Evolutionary conservation across 148 eudicot genomes (phyloP).

Genomic region (Cornus kousa): DNA sequence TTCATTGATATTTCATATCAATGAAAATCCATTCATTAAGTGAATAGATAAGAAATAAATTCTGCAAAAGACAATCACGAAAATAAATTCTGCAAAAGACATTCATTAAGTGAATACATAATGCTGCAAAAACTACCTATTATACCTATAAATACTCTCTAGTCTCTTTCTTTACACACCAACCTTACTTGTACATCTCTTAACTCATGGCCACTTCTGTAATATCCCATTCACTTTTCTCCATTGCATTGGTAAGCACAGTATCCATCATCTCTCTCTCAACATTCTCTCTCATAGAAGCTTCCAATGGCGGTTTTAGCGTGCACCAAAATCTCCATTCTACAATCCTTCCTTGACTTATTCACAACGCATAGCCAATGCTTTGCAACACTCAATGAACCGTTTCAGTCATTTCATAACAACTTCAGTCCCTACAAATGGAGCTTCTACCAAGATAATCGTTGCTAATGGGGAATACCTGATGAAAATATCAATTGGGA

Average conservation of each 20-base stretch:
- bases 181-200: background rate
- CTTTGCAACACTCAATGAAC: slow-evolving; percentile 19
- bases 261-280: background rate
- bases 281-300: background rate
- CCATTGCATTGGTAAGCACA: background rate
- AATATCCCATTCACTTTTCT: background rate
- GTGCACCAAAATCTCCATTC: slow-evolving; percentile 22
- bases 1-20: no score
- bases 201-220: background rate
- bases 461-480: slow-evolving; percentile 33
- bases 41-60: no score
- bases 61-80: no score
- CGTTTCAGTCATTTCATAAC: background rate
- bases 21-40: no score
- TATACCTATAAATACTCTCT: background rate
- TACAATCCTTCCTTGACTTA: slow-evolving; percentile 22
- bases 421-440: background rate
- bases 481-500: slow-evolving; percentile 47
- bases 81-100: no score
- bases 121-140: background rate
- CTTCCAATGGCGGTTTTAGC: slow-evolving; percentile 5
- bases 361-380: slow-evolving; percentile 16
- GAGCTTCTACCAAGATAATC: slow-evolving; percentile 1
- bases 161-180: background rate
- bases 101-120: no score